Evolutionary conservation across 768 basidiomycete genomes (phyloP), one percentile per base, ranked within the genome.

Genomic region (Suillus brevipes): DNA sequence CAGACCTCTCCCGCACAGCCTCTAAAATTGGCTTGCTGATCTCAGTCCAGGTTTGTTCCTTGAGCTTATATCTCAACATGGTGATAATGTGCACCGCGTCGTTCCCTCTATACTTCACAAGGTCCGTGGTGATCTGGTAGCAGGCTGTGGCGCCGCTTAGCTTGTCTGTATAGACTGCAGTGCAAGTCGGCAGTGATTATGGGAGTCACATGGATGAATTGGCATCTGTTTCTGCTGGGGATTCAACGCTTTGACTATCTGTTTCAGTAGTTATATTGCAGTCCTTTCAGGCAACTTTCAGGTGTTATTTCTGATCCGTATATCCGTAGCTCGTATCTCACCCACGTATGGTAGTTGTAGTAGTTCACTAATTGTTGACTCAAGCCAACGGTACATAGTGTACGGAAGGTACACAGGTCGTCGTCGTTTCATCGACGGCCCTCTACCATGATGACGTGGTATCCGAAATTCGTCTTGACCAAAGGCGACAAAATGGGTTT

Each of bases 381-480:
- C 20, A n/a, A 59, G 36, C 20, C 47, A 31, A 63, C n/a, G 25
- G 49, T 59, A 18, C 18, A 18, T 52, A 25, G 20, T 18, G 12
- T 8, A 23, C 9, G 18, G 34, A 52, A 38, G 61, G 9, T 38
- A 40, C 38, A n/a, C 55, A 60, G 55, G 28, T 68, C 71, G 28
- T 68, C 71, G 28, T 50, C 8, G 25, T 28, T 16, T 50, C 13
- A 87, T 42, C 90, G 85, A 43, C 92, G 85, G 20, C 91, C 92
- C 78, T 95, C 92, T 8, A 94, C 92, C 91, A 95, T 92, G 75
- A 95, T 94, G 71, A 95, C 88, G 73, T 95, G 93, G 76, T 94
- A 95, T 16, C 93, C 93, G 71, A 88, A 88, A 66, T 84, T 85
- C 7, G 93, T 95, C 78, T 94, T 95, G 40, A 94, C 89, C 58